Percentiles rank a stretch among this genome's conserved stretches.
Evolutionary conservation across 2,329 filamentous ascomycete species (phyloP).

Genomic region (Phoma sp.): DNA sequence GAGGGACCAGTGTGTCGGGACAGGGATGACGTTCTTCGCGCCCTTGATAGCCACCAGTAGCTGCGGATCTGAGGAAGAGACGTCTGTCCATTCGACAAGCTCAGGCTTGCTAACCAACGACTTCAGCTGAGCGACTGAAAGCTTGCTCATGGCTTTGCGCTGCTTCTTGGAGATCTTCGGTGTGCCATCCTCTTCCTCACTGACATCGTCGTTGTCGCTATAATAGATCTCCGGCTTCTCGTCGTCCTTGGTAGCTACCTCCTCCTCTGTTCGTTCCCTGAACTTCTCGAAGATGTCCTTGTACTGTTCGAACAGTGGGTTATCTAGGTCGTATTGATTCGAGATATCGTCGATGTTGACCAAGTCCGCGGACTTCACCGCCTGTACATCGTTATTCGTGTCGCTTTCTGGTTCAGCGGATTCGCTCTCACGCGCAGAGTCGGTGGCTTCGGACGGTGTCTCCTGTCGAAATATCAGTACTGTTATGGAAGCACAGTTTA

Average conservation of each 20-base stretch:
- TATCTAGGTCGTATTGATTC: slow-evolving; percentile 66
- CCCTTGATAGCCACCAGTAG: slow-evolving; percentile 94
- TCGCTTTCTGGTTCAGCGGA: slow-evolving; percentile 43
- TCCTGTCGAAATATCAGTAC: slow-evolving; percentile 42
- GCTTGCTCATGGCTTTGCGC: slow-evolving; percentile 86
- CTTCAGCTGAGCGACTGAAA: slow-evolving; percentile 95
- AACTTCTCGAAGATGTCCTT: slow-evolving; percentile 85
- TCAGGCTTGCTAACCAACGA: slow-evolving; percentile 89
- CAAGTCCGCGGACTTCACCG: slow-evolving; percentile 57
- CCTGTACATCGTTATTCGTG: slow-evolving; percentile 45
- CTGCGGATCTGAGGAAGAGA: slow-evolving; percentile 86
- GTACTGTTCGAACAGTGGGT: slow-evolving; percentile 84
- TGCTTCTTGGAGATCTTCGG: slow-evolving; percentile 92
- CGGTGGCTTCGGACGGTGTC: slow-evolving; percentile 40
- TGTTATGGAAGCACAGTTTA: not conserved
- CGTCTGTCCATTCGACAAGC: slow-evolving; percentile 97
- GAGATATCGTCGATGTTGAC: slow-evolving; percentile 44
- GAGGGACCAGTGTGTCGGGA: slow-evolving; percentile 91
- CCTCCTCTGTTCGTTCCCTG: slow-evolving; percentile 62
- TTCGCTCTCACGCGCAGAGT: slow-evolving; percentile 49
- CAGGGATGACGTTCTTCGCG: slow-evolving; percentile 92
- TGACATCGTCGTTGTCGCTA: slow-evolving; percentile 83
- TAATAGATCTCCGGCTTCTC: slow-evolving; percentile 88
- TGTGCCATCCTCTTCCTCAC: slow-evolving; percentile 75
- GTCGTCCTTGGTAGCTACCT: slow-evolving; percentile 57